Percentiles rank a stretch among this genome's conserved stretches.
Conservation (phyloP, 2,329 filamentous ascomycete species). For the Colletotrichum abscissum region DNA sequence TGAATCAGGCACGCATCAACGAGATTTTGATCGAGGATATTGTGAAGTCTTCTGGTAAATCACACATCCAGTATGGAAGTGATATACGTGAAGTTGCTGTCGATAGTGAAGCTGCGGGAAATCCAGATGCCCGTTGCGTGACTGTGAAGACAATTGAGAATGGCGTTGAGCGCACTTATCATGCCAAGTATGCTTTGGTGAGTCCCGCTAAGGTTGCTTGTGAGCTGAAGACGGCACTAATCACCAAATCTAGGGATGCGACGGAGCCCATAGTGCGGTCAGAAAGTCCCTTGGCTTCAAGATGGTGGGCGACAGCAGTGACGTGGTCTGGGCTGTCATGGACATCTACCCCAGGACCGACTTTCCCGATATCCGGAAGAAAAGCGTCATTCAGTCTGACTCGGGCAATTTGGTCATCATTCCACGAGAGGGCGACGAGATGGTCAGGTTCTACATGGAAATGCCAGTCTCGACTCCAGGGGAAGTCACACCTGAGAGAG, state of each 20-base stretch:
- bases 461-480: conserved; percentile 61
- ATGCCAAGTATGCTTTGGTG: conserved; percentile 25
- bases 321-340: conserved; percentile 68
- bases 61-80: conserved; percentile 65
- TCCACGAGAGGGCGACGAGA: conserved; percentile 68
- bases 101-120: conserved; percentile 50
- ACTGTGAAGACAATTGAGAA: conserved; percentile 48
- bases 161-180: conserved; percentile 44
- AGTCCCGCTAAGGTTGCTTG: not conserved
- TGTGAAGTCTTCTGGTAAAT: conserved; percentile 48
- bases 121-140: conserved; percentile 55
- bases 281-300: conserved; percentile 62
- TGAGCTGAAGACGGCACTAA: not conserved
- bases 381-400: conserved; percentile 63
- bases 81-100: conserved; percentile 61
- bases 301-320: conserved; percentile 70
- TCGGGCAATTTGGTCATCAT: conserved; percentile 74
- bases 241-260: conserved; percentile 44
- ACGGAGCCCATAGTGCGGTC: conserved; percentile 63
- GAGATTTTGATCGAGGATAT: conserved; percentile 62
- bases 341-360: conserved; percentile 66
- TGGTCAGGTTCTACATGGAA: conserved; percentile 77
- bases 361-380: conserved; percentile 72
- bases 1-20: conserved; percentile 68
- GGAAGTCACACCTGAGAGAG: conserved; percentile 60